phyloP scores from a whole-genome alignment of 2,329 filamentous ascomycete genomes.

The Talaromyces islandicus region DNA sequence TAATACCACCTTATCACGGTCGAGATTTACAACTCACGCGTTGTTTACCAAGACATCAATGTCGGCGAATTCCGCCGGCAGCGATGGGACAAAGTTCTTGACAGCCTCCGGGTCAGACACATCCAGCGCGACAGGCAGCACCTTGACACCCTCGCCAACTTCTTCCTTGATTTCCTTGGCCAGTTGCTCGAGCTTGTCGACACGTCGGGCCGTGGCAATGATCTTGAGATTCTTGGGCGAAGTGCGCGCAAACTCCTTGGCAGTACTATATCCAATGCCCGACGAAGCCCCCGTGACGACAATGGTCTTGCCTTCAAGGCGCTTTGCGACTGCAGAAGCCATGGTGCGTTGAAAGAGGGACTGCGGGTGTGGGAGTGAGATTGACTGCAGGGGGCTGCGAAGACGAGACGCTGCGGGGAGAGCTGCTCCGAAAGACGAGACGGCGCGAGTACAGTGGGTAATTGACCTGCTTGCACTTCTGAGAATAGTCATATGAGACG shows the following conservation, averaged over 20 bases:
- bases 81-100: conserved; percentile 60
- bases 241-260: conserved; percentile 89
- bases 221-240: conserved; percentile 73
- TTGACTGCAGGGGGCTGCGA: neutral
- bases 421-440: conserved; percentile 2
- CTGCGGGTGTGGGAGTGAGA: conserved; percentile 1
- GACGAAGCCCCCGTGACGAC: conserved; percentile 88
- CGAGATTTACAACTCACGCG: conserved; percentile 58
- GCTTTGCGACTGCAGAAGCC: conserved; percentile 66
- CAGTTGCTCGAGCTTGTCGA: conserved; percentile 71
- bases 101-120: conserved; percentile 76
- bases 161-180: conserved; percentile 70
- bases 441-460: neutral
- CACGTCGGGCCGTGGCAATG: conserved; percentile 79
- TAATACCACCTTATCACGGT: neutral
- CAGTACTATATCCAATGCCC: conserved; percentile 70
- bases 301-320: conserved; percentile 88
- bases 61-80: conserved; percentile 77
- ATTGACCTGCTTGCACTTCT: neutral
- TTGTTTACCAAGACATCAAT: conserved; percentile 94
- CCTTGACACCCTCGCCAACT: conserved; percentile 72
- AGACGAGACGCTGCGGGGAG: conserved; percentile 2
- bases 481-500: conserved; percentile 4
- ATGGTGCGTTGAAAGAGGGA: conserved; percentile 41
- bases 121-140: conserved; percentile 78